Evolutionary conservation across 2,329 filamentous ascomycete genomes (phyloP), one percentile per base, ranked within the genome.

Genomic region (Ophiostoma tasmaniense): DNA sequence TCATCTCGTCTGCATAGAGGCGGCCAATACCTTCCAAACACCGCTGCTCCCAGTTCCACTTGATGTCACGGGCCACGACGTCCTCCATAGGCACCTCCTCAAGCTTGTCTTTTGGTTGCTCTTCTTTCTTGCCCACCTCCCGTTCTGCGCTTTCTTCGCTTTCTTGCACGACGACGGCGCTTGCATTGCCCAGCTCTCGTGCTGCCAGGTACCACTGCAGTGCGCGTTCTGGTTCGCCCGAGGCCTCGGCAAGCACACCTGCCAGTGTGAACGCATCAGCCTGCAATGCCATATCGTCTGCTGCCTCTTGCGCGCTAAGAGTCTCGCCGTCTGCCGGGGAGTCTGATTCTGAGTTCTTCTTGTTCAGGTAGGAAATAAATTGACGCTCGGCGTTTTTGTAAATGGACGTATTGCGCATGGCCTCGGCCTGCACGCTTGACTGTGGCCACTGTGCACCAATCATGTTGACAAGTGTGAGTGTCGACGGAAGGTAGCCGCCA

Each of bases 241-340:
- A 42, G 1, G 28, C 25, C 5, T 73, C 72, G 42, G 75, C 72
- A 5, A 76, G 64, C 14, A 77, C 64, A 20, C 77, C 80, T 8
- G 76, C 73, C n/a, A 80, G 71, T 0, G 79, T 80, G 13, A 79
- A 76, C 1, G 76, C 76, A 69, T 81, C 75, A 17, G 79, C 76
- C 61, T 75, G 70, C 28, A 67, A 64, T 13, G 68, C 66, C 68
- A 13, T 33, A 39, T 25, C 66, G 42, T 13, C 14, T 13, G 7
- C 67, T 68, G 20, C 67, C 69, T 52, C 39, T 20, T 13, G 28
- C 5, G 42, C 42, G 20, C 20, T 45, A 2, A 45, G 42, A 35
- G 22, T 13, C 17, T 28, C n/a, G 14, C 28, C 33, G 6, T 33
- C 37, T n/a, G 30, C 25, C 42, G 67, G 10, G 30, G 62, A 22